These are phyloP conservation scores for Phalaenopsis aphrodite DNA, from an alignment of 106 monocot genomes.

Conservation along the genomic window DNA sequence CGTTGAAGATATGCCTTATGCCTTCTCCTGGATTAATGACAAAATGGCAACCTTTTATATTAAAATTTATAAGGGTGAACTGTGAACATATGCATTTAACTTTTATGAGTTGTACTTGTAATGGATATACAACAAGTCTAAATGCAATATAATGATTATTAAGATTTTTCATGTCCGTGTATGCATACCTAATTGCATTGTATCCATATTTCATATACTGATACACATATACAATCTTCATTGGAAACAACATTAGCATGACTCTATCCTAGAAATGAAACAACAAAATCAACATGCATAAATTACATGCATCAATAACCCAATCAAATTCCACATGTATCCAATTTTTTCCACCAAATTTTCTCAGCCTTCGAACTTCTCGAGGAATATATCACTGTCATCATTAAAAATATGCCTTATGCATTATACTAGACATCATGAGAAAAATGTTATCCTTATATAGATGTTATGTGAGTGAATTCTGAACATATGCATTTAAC, in stretches of 20 bases:
- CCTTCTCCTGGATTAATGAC: neutral
- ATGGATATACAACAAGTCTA: neutral
- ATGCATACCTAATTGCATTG: too few relatives aligned
- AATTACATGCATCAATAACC: too few relatives aligned
- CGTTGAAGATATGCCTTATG: neutral
- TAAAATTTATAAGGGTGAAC: neutral
- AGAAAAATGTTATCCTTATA: neutral
- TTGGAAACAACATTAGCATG: neutral
- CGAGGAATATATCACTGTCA: neutral
- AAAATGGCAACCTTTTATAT: neutral
- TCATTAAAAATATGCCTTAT: neutral
- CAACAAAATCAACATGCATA: too few relatives aligned
- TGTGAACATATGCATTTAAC: neutral
- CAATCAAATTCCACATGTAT: too few relatives aligned
- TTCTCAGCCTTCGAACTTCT: neutral
- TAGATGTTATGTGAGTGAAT: neutral
- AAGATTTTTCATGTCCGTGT: too few relatives aligned
- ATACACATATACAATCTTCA: neutral
- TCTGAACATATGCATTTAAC: neutral
- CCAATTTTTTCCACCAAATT: neutral
- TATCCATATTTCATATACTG: too few relatives aligned
- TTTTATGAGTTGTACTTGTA: neutral
- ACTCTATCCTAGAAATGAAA: neutral
- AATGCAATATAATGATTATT: neutral
- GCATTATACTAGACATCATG: neutral